Evolutionary conservation across 768 basidiomycete genomes (phyloP), one percentile per base, ranked within the genome.

Genomic region (Lyophyllum atratum): DNA sequence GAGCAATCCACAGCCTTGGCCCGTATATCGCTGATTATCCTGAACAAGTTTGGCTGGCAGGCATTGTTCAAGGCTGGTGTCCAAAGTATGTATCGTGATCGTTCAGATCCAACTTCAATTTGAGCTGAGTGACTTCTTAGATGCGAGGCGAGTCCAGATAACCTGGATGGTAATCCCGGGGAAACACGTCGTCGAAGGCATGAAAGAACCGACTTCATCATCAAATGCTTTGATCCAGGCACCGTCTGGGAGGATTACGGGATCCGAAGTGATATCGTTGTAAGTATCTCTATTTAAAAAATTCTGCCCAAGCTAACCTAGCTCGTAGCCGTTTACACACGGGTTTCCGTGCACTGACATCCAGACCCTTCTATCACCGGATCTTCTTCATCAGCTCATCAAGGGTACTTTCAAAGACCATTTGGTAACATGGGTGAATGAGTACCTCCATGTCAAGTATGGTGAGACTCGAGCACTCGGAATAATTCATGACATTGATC

Each of bases 191-290:
- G 50, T 0, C 66, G 66, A 2, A 51, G 54, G 4, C 56, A 64
- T 9, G 59, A 59, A 4, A 60, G 65, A 9, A 72, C 67, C 0
- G 60, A 69, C 10, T 33, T 39, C 0, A 37, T 71, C 1, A 50
- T 71, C 15, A 54, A 64, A 8, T 56, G 26, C 1, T 63, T 68
- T 17, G 59, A 67, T 34, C 45, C 56, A 6, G 50, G 40, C 14
- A 56, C 39, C 2, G 47, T 75, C 1, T 74, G 74, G 71, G 65
- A 68, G 42, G 64, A 66, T 0, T 75, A 69, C 57, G 74, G 76
- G 0, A 65, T 76, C 49, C 53, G 65, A 52, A 53, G 24, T 2
- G 70, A 74, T 45, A 54, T 77, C 28, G 42, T 72, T 8, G 76
- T 76, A 55, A 26, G 43, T 24, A 7, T 15, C 37, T n/a, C n/a